phyloP scores from a whole-genome alignment of 495 filamentous ascomycete species.

The Staphylotrichum tortipilum region DNA sequence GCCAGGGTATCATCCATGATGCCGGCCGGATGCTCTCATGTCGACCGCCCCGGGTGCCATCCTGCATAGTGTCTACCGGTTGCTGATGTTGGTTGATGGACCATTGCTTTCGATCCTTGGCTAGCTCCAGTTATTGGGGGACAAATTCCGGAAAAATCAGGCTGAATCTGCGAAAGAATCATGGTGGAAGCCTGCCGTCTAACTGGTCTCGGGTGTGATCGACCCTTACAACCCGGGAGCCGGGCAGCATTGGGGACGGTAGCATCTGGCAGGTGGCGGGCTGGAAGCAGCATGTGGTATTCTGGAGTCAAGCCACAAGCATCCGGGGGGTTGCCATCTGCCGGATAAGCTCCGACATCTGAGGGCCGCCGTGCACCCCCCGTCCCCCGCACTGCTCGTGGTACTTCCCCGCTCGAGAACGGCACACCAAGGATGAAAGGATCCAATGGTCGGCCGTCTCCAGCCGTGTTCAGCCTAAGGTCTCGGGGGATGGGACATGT shows the following conservation, averaged over 20 bases:
- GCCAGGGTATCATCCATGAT: neutral
- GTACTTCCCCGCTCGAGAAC: slow-evolving; percentile 1
- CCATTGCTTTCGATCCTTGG: neutral
- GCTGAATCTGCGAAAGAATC: slow-evolving; percentile 1
- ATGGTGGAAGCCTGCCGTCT: neutral
- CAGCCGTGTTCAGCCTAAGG: slow-evolving; percentile 5
- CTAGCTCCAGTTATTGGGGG: slow-evolving; percentile 5
- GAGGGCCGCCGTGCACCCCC: neutral
- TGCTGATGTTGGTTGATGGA: neutral
- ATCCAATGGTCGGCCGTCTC: neutral
- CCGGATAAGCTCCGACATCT: neutral
- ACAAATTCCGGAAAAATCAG: slow-evolving; percentile 16
- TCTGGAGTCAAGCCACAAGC: too few relatives aligned
- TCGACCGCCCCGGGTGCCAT: neutral
- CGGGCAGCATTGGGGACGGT: neutral
- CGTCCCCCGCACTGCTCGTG: neutral
- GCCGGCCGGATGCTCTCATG: neutral
- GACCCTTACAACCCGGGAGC: neutral
- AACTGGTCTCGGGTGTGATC: neutral
- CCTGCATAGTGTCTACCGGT: neutral
- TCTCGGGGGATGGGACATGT: slow-evolving; percentile 11
- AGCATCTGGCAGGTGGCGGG: too few relatives aligned
- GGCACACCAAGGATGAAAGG: too few relatives aligned
- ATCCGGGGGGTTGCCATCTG: neutral
- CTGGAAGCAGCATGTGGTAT: too few relatives aligned